A percentile compares a stretch with the other conserved stretches of the same genome.
These are phyloP conservation scores for Corrigiola litoralis DNA, from an alignment of 179 eudicot species.

Conservation along the genomic window DNA sequence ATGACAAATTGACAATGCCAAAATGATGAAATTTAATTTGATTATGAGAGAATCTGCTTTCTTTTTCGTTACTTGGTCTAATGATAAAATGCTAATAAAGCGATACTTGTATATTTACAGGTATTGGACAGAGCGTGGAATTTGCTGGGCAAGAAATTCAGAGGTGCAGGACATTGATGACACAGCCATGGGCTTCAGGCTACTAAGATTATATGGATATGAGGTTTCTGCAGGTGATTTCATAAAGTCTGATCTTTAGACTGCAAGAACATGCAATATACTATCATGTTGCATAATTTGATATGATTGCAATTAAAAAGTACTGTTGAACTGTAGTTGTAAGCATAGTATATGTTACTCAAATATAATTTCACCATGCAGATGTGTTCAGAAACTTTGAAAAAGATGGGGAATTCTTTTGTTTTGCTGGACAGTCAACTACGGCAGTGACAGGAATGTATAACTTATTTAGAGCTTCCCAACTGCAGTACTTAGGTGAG, in stretches of 20 bases:
- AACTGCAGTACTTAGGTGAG: conserved; percentile 62
- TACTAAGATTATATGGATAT: conserved; percentile 70
- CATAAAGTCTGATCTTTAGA: background rate
- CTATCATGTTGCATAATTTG: no score
- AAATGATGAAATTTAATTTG: no score
- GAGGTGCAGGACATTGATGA: conserved; percentile 78
- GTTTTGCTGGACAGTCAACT: conserved; percentile 72
- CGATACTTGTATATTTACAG: conserved; percentile 24
- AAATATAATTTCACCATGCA: conserved; percentile 12
- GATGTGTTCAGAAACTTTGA: conserved; percentile 76
- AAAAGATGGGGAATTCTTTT: conserved; percentile 64
- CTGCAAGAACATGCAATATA: background rate
- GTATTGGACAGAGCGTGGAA: conserved; percentile 74
- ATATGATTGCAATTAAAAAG: no score
- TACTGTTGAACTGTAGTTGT: no score
- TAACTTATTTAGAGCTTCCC: conserved; percentile 68
- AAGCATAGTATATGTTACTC: background rate
- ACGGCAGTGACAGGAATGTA: conserved; percentile 87
- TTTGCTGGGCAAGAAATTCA: conserved; percentile 90
- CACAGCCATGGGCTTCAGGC: conserved; percentile 89
- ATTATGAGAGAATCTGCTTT: background rate
- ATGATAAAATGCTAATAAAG: background rate
- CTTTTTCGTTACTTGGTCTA: background rate
- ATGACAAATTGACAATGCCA: no score
- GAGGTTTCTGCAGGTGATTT: conserved; percentile 61